phyloP scores from a whole-genome alignment of 169 alveolate species.

The Plasmodium ovale region DNA sequence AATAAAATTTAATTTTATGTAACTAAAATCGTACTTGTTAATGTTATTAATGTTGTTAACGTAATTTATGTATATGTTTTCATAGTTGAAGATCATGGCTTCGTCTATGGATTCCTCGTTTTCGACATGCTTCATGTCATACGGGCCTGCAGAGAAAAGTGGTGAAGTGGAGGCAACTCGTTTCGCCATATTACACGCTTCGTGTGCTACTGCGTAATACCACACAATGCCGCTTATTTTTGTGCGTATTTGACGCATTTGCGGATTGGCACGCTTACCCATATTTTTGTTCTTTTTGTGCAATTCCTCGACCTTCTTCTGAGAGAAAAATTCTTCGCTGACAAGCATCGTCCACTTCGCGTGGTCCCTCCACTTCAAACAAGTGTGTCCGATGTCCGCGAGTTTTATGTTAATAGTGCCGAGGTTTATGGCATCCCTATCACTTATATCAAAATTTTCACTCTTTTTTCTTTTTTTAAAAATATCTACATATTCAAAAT shows the following conservation, averaged over 20 bases:
- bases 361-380: slow-evolving; percentile 92
- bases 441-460: slow-evolving; percentile 80
- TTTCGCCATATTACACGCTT: too few species aligned
- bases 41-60: slow-evolving; percentile 49
- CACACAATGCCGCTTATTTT: neutral
- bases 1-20: slow-evolving; percentile 62
- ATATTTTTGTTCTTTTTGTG: slow-evolving; percentile 44
- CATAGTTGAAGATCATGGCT: slow-evolving; percentile 62
- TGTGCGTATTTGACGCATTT: too few species aligned
- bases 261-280: slow-evolving; percentile 15
- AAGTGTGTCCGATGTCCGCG: slow-evolving; percentile 96
- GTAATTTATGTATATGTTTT: slow-evolving; percentile 67
- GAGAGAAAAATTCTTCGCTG: slow-evolving; percentile 94
- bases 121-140: slow-evolving; percentile 4
- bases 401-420: slow-evolving; percentile 90
- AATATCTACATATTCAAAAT: slow-evolving; percentile 90
- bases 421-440: slow-evolving; percentile 89
- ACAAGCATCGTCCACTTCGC: slow-evolving; percentile 92
- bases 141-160: slow-evolving; percentile 1
- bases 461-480: slow-evolving; percentile 84
- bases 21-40: slow-evolving; percentile 54
- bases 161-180: neutral
- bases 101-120: slow-evolving; percentile 39
- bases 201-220: neutral
- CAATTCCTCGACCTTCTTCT: slow-evolving; percentile 88